Evolutionary conservation across 352 stramenopile genomes (phyloP).

Genomic region (Globisporangium lucens): DNA sequence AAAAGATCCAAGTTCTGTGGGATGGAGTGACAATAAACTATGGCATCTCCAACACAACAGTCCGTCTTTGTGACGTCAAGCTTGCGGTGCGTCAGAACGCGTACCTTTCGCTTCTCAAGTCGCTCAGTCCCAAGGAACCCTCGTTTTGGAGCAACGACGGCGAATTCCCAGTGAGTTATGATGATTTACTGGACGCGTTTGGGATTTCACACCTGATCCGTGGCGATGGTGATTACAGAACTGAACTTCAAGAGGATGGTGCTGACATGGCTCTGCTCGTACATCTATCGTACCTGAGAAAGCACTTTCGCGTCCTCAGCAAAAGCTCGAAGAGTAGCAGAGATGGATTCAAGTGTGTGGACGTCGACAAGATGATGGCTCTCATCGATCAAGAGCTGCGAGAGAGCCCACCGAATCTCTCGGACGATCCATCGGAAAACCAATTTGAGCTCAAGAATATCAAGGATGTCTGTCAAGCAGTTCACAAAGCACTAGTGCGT

Average conservation of each 20-base stretch:
- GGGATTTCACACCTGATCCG: not conserved
- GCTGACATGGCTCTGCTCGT: not conserved
- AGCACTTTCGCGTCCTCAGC: slow-evolving; percentile 6
- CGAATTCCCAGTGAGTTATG: not conserved
- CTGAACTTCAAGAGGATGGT: not conserved
- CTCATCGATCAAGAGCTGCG: not conserved
- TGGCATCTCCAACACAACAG: slow-evolving; percentile 6
- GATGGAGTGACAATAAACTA: slow-evolving; percentile 8
- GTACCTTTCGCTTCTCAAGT: slow-evolving; percentile 7
- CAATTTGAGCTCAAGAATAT: not conserved
- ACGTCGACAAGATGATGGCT: not conserved
- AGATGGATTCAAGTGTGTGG: slow-evolving; percentile 5
- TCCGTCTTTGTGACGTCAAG: not conserved
- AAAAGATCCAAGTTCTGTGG: slow-evolving; percentile 4
- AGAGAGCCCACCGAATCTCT: not conserved
- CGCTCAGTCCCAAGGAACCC: not conserved
- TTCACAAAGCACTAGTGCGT: slow-evolving; percentile 1
- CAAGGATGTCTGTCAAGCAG: not conserved
- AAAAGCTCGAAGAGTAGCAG: not conserved
- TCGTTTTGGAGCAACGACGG: not conserved
- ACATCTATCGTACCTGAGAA: not conserved
- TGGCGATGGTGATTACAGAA: not conserved
- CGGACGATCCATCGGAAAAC: not conserved
- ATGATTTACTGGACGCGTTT: slow-evolving; percentile 1
- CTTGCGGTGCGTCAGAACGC: not conserved